phyloP scores from a whole-genome alignment of 2,329 filamentous ascomycete species.

The Xylaria sp. region DNA sequence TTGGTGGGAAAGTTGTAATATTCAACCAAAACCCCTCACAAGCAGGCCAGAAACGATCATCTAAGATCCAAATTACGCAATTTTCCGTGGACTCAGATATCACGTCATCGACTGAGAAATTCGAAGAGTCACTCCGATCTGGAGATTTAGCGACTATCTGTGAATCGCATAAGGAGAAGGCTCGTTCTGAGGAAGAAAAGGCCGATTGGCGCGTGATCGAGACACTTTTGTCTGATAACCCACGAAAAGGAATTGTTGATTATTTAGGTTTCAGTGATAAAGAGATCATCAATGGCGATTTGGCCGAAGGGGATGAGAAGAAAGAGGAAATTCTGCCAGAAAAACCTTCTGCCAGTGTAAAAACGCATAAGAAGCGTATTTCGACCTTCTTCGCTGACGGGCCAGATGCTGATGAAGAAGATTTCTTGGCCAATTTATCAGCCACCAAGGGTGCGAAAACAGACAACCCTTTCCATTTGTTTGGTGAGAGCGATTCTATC shows the following conservation, averaged over 20 bases:
- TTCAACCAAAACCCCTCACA: constrained; percentile 66
- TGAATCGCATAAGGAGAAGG: constrained; percentile 74
- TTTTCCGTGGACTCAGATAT: constrained; percentile 88
- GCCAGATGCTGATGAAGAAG: constrained; percentile 72
- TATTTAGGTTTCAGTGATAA: constrained; percentile 85
- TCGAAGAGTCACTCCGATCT: constrained; percentile 79
- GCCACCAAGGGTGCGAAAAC: constrained; percentile 91
- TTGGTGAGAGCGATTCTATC: constrained; percentile 80
- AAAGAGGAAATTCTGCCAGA: constrained; percentile 51
- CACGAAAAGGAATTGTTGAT: constrained; percentile 83
- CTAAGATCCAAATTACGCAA: constrained; percentile 82
- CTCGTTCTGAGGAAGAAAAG: constrained; percentile 88
- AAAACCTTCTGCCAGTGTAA: constrained; percentile 49
- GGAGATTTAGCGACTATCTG: constrained; percentile 82
- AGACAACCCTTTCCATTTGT: constrained; percentile 91
- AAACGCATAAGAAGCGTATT: constrained; percentile 60
- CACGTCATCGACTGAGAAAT: constrained; percentile 81
- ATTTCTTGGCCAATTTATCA: constrained; percentile 83
- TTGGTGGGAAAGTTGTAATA: constrained; percentile 88
- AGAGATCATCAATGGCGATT: constrained; percentile 57
- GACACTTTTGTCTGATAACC: constrained; percentile 82
- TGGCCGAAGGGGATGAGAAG: constrained; percentile 40
- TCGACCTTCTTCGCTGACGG: constrained; percentile 83
- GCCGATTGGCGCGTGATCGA: constrained; percentile 95
- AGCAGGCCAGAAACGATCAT: constrained; percentile 68